A percentile compares a stretch with the other conserved stretches of the same genome.
Conservation (phyloP, 2,329 filamentous ascomycete species). For the Trichoderma arundinaceum region DNA sequence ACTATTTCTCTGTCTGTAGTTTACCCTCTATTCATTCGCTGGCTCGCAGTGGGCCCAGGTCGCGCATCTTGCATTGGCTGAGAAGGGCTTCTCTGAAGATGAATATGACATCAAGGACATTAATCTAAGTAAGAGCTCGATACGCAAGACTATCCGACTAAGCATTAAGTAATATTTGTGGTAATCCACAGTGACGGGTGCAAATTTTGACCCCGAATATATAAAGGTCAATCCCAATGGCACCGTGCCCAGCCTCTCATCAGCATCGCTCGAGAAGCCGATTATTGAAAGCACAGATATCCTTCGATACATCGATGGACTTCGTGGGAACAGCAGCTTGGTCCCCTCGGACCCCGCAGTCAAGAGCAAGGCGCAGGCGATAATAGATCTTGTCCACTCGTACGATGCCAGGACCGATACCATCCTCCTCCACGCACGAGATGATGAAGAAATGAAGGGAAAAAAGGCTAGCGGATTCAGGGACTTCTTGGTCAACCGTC, state of each 20-base stretch:
- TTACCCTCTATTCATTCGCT: slow-evolving; percentile 34
- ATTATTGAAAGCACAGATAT: slow-evolving; percentile 33
- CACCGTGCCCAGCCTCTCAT: slow-evolving; percentile 34
- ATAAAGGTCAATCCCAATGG: slow-evolving; percentile 35
- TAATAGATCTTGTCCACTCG: slow-evolving; percentile 35
- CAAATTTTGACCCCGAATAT: slow-evolving; percentile 34
- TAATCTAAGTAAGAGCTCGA: slow-evolving; percentile 24
- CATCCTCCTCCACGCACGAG: slow-evolving; percentile 32
- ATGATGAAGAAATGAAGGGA: slow-evolving; percentile 8
- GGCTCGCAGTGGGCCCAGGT: slow-evolving; percentile 36
- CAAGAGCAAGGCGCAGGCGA: slow-evolving; percentile 23
- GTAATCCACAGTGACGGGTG: slow-evolving; percentile 16
- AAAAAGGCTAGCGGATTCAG: background rate
- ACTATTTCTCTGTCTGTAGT: slow-evolving; percentile 11
- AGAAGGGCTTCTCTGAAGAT: slow-evolving; percentile 33
- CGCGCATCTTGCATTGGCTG: slow-evolving; percentile 34
- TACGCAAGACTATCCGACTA: background rate
- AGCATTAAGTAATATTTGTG: background rate
- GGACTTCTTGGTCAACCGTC: slow-evolving; percentile 32
- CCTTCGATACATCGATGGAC: slow-evolving; percentile 32
- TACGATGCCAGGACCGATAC: slow-evolving; percentile 32
- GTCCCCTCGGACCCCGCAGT: slow-evolving; percentile 25
- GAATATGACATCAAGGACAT: slow-evolving; percentile 34
- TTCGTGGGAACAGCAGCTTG: slow-evolving; percentile 4
- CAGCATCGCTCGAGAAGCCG: slow-evolving; percentile 31